phyloP scores from a whole-genome alignment of 257 asterid genomes.

The Lycium barbarum region DNA sequence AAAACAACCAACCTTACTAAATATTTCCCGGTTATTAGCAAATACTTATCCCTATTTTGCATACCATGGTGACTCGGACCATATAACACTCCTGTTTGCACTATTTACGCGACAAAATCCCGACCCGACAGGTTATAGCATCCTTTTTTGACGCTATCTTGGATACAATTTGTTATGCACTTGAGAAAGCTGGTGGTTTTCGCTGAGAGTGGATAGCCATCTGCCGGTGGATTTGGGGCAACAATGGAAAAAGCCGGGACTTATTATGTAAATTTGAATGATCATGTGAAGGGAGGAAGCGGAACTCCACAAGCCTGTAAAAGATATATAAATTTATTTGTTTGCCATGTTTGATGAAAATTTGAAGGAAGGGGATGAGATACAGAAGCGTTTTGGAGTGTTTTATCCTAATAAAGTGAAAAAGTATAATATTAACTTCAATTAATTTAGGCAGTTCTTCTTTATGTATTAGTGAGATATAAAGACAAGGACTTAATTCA shows the following conservation, averaged over 20 bases:
- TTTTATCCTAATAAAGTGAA: constrained; percentile 40
- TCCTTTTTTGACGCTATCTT: too few relatives aligned
- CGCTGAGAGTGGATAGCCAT: constrained; percentile 46
- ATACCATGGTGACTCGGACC: too few relatives aligned
- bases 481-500: background rate
- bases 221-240: constrained; percentile 40
- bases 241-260: constrained; percentile 28
- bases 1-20: too few relatives aligned
- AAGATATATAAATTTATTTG: constrained; percentile 47
- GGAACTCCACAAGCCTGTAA: constrained; percentile 50
- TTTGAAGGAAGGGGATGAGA: constrained; percentile 35
- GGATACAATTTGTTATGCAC: too few relatives aligned
- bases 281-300: constrained; percentile 27
- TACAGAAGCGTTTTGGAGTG: constrained; percentile 55
- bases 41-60: too few relatives aligned
- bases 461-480: background rate
- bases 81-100: too few relatives aligned
- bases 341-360: constrained; percentile 71
- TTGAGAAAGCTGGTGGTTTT: too few relatives aligned
- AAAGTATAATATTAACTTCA: constrained; percentile 42
- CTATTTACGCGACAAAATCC: too few relatives aligned
- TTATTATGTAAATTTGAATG: constrained; percentile 34
- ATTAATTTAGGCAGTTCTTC: background rate
- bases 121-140: too few relatives aligned
- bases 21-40: too few relatives aligned